These are phyloP conservation scores for Citrus australasica DNA, from an alignment of 345 rosid species.

Conservation along the genomic window DNA sequence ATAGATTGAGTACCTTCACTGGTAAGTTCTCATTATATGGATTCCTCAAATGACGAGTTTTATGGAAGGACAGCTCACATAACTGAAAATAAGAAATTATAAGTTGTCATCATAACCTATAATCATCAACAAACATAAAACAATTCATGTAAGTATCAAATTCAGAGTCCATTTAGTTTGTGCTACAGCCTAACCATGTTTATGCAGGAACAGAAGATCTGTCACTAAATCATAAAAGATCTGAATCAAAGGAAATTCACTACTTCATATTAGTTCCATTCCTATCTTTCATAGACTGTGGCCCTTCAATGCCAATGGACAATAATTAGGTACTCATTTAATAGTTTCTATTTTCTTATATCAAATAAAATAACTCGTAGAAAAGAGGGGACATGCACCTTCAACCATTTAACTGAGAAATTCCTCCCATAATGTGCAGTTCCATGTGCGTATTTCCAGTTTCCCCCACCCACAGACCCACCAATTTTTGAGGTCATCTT, in stretches of 20 bases:
- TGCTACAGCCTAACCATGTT: no score
- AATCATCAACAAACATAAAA: background rate
- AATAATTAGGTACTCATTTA: background rate
- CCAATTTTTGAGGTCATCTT: slow-evolving; percentile 97
- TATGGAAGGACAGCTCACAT: slow-evolving; percentile 93
- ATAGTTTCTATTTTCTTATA: no score
- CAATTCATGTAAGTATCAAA: background rate
- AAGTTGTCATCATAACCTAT: slow-evolving; percentile 18
- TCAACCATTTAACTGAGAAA: slow-evolving; percentile 98
- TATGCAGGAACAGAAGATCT: background rate
- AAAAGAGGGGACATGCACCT: slow-evolving; percentile 37
- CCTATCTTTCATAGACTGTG: background rate
- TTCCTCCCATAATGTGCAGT: slow-evolving; percentile 96
- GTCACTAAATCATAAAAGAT: background rate
- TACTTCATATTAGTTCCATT: background rate
- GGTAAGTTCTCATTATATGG: slow-evolving; percentile 98
- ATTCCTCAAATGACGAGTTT: slow-evolving; percentile 88
- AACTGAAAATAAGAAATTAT: slow-evolving; percentile 49
- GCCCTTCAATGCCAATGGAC: background rate
- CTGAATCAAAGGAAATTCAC: background rate
- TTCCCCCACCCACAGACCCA: slow-evolving; percentile 84
- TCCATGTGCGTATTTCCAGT: slow-evolving; percentile 99
- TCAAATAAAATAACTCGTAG: background rate
- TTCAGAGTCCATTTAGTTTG: background rate
- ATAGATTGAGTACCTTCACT: slow-evolving; percentile 64